A percentile compares a stretch with the other conserved stretches of the same genome.
Conservation (phyloP, 1,284 basidiomycete genomes). For the Waitea zeae region DNA sequence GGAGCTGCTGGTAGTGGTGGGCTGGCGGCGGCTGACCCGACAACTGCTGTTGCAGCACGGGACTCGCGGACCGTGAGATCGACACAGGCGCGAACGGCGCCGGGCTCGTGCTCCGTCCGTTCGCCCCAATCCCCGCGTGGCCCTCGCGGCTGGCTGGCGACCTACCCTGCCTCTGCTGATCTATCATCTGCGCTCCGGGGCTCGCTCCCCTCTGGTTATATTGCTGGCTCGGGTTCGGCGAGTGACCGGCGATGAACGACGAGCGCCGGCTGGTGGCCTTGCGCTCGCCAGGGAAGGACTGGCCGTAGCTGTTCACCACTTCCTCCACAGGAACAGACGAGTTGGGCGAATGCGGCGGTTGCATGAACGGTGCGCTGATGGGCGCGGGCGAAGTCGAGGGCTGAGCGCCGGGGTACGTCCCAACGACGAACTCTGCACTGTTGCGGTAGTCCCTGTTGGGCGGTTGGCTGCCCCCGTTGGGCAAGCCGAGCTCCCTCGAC, state of each 20-base stretch:
- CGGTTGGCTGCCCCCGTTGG: too few relatives aligned
- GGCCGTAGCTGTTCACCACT: slow-evolving; percentile 66
- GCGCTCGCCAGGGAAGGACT: slow-evolving; percentile 78
- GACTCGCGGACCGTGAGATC: slow-evolving; percentile 27
- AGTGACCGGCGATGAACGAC: slow-evolving; percentile 12
- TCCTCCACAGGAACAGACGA: slow-evolving; percentile 46
- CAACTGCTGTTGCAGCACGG: slow-evolving; percentile 11
- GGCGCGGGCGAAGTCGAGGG: slow-evolving; percentile 52
- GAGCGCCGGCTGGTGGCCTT: slow-evolving; percentile 27
- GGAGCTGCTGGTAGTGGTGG: too few relatives aligned
- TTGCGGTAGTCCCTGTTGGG: slow-evolving; percentile 32
- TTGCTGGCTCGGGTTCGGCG: slow-evolving; percentile 11
- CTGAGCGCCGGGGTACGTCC: slow-evolving; percentile 33
- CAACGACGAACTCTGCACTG: slow-evolving; percentile 59
- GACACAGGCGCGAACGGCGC: slow-evolving; percentile 23
- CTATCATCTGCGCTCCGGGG: too few relatives aligned
- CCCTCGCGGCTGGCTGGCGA: slow-evolving; percentile 45
- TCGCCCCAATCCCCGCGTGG: slow-evolving; percentile 66
- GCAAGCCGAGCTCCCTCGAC: too few relatives aligned
- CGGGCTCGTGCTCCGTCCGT: slow-evolving; percentile 48
- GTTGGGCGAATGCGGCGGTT: slow-evolving; percentile 28
- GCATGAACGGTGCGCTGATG: slow-evolving; percentile 62
- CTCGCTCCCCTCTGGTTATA: slow-evolving; percentile 24
- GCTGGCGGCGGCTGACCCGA: too few relatives aligned
- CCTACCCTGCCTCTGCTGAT: too few relatives aligned